Evolutionary conservation across 208 protist species (phyloP).

Genomic region (Trypanosomatidae sp.): DNA sequence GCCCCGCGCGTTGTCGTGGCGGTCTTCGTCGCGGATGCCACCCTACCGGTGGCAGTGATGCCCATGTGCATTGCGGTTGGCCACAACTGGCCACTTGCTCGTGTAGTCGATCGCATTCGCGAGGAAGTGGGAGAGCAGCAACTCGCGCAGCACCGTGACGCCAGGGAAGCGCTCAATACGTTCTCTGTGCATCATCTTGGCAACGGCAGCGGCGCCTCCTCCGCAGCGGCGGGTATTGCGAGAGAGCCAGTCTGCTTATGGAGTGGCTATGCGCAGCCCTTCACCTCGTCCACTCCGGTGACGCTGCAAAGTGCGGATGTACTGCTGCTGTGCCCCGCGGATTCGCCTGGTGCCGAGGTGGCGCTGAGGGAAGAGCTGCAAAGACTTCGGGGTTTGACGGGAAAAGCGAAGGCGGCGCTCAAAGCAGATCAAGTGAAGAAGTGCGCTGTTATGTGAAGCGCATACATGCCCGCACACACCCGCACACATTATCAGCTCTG

Average conservation of each 20-base stretch:
- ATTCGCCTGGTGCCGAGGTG: slow-evolving; percentile 9
- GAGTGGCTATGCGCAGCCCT: not conserved
- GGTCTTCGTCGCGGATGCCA: slow-evolving; percentile 26
- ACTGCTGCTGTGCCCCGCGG: slow-evolving; percentile 37
- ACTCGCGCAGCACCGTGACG: slow-evolving; percentile 1
- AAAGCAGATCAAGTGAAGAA: slow-evolving; percentile 56
- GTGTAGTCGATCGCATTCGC: slow-evolving; percentile 35
- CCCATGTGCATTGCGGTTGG: slow-evolving; percentile 47
- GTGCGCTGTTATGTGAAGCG: slow-evolving; percentile 55
- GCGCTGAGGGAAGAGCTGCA: slow-evolving; percentile 46
- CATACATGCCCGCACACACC: slow-evolving; percentile 1
- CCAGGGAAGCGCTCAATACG: not conserved
- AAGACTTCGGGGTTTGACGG: slow-evolving; percentile 36
- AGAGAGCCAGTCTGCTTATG: slow-evolving; percentile 2
- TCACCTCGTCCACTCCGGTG: slow-evolving; percentile 3
- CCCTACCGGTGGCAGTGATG: slow-evolving; percentile 19
- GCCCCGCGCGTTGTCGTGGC: slow-evolving; percentile 27
- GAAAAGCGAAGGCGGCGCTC: slow-evolving; percentile 51
- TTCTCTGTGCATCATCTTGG: slow-evolving; percentile 18
- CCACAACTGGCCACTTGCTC: slow-evolving; percentile 41
- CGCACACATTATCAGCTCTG: not conserved
- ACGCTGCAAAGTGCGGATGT: slow-evolving; percentile 50
- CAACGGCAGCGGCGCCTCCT: not conserved
- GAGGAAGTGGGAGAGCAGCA: slow-evolving; percentile 35
- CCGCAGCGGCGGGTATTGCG: not conserved